A percentile compares a stretch with the other conserved stretches of the same genome.
phyloP scores from a whole-genome alignment of 1,284 basidiomycete genomes.

The Melanopsichium pennsylvanicum region DNA sequence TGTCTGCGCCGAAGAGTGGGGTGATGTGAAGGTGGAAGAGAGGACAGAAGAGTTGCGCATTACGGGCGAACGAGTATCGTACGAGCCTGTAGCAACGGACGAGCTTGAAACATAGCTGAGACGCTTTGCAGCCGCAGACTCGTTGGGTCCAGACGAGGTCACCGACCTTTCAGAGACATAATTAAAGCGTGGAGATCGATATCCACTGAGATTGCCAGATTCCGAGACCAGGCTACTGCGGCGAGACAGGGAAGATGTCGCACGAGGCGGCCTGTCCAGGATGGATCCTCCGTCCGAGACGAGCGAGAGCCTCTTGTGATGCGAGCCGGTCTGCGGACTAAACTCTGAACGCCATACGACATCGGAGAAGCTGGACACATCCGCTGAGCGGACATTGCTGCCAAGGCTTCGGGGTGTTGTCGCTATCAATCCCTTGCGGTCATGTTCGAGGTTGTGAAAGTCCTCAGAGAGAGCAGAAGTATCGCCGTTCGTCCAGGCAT shows the following conservation, averaged over 20 bases:
- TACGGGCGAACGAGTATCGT: conserved; percentile 20
- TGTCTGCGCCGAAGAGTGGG: conserved; percentile 21
- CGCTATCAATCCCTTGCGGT: conserved; percentile 22
- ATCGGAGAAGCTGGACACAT: background rate
- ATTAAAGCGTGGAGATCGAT: conserved; percentile 40
- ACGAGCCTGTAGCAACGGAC: conserved; percentile 16
- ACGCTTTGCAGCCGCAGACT: conserved; percentile 48
- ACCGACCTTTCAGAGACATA: conserved; percentile 32
- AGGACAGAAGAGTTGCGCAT: conserved; percentile 24
- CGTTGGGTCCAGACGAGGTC: conserved; percentile 38
- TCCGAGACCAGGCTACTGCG: conserved; percentile 41
- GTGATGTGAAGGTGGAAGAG: conserved; percentile 28
- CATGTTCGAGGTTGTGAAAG: conserved; percentile 21
- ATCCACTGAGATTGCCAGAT: conserved; percentile 11
- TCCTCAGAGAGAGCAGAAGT: conserved; percentile 15
- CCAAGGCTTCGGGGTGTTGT: conserved; percentile 48
- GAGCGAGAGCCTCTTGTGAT: conserved; percentile 44
- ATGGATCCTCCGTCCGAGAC: conserved; percentile 38
- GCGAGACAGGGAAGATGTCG: conserved; percentile 30
- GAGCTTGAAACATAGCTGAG: conserved; percentile 53
- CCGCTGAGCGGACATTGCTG: conserved; percentile 25
- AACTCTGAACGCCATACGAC: conserved; percentile 1
- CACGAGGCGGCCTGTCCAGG: conserved; percentile 21
- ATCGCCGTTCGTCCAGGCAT: conserved; percentile 24
- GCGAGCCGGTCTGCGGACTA: conserved; percentile 18